A percentile compares a stretch with the other conserved stretches of the same genome.
These are phyloP conservation scores for Aureococcus anophagefferens DNA, from an alignment of 108 stramenopile species.

Conservation along the genomic window DNA sequence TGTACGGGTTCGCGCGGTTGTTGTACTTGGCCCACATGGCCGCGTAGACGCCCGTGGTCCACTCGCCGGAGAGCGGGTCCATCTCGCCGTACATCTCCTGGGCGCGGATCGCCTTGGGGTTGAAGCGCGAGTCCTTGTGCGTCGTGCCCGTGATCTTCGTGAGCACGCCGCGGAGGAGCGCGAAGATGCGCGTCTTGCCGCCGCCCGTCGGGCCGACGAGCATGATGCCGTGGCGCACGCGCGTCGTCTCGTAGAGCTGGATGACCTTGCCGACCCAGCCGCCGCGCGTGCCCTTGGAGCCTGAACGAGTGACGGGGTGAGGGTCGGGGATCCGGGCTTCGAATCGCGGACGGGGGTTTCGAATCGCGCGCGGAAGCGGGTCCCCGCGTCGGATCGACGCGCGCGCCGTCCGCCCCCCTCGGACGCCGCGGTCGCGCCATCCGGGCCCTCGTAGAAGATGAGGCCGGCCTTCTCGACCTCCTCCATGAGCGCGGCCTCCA, in stretches of 20 bases:
- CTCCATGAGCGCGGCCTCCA: slow-evolving; percentile 52
- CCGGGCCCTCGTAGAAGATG: slow-evolving; percentile 37
- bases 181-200: slow-evolving; percentile 78
- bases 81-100: slow-evolving; percentile 88
- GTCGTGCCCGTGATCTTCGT: slow-evolving; percentile 55
- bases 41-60: slow-evolving; percentile 83
- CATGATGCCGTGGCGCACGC: slow-evolving; percentile 78
- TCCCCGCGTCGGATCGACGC: too few relatives aligned
- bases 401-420: too few relatives aligned
- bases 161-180: slow-evolving; percentile 56
- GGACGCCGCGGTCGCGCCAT: too few relatives aligned
- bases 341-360: too few relatives aligned
- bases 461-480: slow-evolving; percentile 51
- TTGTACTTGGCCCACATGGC: slow-evolving; percentile 84
- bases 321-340: too few relatives aligned
- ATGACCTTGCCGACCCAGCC: slow-evolving; percentile 70
- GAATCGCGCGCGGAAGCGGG: too few relatives aligned
- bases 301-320: too few relatives aligned
- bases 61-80: slow-evolving; percentile 72
- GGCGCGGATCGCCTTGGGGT: slow-evolving; percentile 80
- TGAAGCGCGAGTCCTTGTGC: slow-evolving; percentile 68
- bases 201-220: slow-evolving; percentile 76
- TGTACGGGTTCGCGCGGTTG: slow-evolving; percentile 68
- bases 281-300: not conserved
- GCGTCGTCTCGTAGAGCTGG: slow-evolving; percentile 72